Evolutionary conservation across 257 asterid species (phyloP).

Genomic region (Agastache rugosa): DNA sequence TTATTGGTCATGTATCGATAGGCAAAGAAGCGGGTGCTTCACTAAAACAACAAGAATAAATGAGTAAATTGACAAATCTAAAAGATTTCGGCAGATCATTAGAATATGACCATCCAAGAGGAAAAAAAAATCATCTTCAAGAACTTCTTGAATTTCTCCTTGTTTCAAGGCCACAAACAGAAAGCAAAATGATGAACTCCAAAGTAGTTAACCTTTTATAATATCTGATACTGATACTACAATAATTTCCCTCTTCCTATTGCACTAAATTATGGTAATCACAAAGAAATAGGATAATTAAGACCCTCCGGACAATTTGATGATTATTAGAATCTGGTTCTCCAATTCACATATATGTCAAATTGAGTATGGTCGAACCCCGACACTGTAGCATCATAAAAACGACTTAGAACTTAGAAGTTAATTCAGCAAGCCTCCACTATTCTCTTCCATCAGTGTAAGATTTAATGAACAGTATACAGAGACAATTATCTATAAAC

Average conservation of each 20-base stretch:
- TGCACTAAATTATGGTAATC: background rate
- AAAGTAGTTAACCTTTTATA: background rate
- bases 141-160: background rate
- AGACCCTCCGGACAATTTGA: background rate
- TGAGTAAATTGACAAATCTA: background rate
- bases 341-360: background rate
- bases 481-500: background rate
- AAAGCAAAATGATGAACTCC: background rate
- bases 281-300: too few relatives aligned
- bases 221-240: background rate
- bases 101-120: slow-evolving; percentile 12
- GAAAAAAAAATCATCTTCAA: background rate
- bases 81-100: background rate
- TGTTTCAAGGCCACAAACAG: background rate
- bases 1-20: background rate
- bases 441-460: background rate
- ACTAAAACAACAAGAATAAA: background rate
- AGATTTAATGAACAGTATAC: background rate
- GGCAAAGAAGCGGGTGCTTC: background rate
- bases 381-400: background rate
- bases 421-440: background rate
- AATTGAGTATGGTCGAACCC: background rate
- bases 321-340: background rate
- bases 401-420: background rate
- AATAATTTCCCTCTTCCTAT: background rate